Evolutionary conservation across 1,284 basidiomycete species (phyloP), one percentile per base, ranked within the genome.

Genomic region (Kalmanozyma brasiliensis): DNA sequence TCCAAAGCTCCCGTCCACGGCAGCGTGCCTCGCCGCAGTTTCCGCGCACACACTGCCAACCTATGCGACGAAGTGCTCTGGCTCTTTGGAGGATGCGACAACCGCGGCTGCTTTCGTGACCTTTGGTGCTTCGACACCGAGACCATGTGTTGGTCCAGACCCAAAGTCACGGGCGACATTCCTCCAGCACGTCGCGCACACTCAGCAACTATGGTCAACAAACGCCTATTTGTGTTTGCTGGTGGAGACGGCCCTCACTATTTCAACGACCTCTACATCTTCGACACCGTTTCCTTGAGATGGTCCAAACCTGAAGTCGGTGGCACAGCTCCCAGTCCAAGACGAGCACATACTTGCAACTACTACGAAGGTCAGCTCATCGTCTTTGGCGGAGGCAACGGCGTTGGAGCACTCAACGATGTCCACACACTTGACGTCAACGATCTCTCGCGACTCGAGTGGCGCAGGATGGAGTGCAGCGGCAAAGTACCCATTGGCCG

Each of bases 341-440:
- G 93, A 10, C 88, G 93, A 26, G 93, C 93, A 2, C 93, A 96
- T 82, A 92, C 92, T 0, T 88, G 91, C 2, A 91, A 93, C 22
- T 84, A 89, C 30, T 89, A 92, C 78, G 85, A 86, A 38, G 86
- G 87, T 52, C 89, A 88, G 76, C 86, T 96, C 0, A 91, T 91
- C 85, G 84, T 96, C 3, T 96, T 96, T 78, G 93, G 93, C 4
- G 93, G 94, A 19, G 94, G 93, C 3, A 94, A 94, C 64, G 93
- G 93, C 0, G 86, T 90, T 82, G 88, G 88, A 17, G 93, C 93
- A 1, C 85, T 96, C 62, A 93, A 93, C 77, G 93, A 96, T 80
- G 85, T 95, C 8, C 94, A 93, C 92, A 88, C 89, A 16, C 85
- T 95, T 14, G 92, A 94, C 64, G 87, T 91, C 1, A 80, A 82